Evolutionary conservation across 148 eudicot species (phyloP), one percentile per base, ranked within the genome.

Genomic region (Fallopia convolvulus): DNA sequence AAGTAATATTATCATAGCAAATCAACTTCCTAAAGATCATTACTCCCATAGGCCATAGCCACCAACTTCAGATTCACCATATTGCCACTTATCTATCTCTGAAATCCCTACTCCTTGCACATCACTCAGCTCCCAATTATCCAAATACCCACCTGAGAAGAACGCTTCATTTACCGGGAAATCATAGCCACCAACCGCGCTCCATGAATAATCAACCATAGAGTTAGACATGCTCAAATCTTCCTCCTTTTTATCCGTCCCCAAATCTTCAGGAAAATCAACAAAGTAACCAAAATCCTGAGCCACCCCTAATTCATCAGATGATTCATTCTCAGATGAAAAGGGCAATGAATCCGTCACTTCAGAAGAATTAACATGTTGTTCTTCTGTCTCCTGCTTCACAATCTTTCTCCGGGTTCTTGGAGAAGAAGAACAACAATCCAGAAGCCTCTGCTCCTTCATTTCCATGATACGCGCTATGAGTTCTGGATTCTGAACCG

Each of bases 401-500:
- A 86, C 55, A 75, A 88, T 86, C 83, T 81, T 91, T 79, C 83
- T 84, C 49, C 50, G 61, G 41, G 88, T 81, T 81, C 81, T 91
- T 2, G 90, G 81, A 60, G 91, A 15, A 44, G 10, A 8, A 60
- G 91, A 15, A 8, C 2, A 8, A 39, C 90, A 33, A 39, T 52
- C 82, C 21, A 93, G 75, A 39, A 70, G 66, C 30, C 74, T 77
- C 49, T 79, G 83, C 48, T 82, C 88, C 80, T 87, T 87, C 80
- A 81, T 84, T 70, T 83, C 77, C 70, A 70, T 80, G 50, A 93
- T 81, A 85, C 85, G 88, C 48, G 82, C 83, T 36, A 88, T 42
- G 80, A 93, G 88, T 12, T 66, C 85, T 0, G 88, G 90, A 30
- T 89, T 89, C 53, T 85, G 94, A 78, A 94, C 78, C 48, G 88